These are phyloP conservation scores for Fusarium redolens DNA, from an alignment of 2,329 filamentous ascomycete genomes.

Conservation along the genomic window DNA sequence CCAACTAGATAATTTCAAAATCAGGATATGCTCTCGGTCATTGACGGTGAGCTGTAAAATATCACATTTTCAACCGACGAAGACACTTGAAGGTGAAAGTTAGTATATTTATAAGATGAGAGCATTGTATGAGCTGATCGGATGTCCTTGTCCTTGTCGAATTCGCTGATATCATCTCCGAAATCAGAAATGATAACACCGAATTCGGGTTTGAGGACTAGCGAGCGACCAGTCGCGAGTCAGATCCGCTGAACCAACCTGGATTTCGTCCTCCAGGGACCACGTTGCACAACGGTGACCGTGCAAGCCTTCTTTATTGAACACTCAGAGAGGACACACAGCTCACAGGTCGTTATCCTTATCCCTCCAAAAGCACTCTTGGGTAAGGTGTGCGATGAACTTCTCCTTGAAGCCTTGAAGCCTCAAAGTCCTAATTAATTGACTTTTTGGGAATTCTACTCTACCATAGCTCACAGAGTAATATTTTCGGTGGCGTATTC, in stretches of 20 bases:
- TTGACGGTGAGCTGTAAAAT: rapidly evolving
- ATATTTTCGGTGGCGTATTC: background rate
- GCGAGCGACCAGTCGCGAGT: rapidly evolving
- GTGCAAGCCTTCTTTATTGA: background rate
- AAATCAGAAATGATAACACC: rapidly evolving
- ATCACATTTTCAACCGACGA: rapidly evolving
- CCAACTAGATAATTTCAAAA: rapidly evolving
- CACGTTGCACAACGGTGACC: rapidly evolving
- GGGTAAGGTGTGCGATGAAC: too few relatives aligned
- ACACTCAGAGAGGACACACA: too few relatives aligned
- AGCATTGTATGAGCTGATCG: too few relatives aligned
- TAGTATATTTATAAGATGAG: too few relatives aligned
- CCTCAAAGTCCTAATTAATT: too few relatives aligned
- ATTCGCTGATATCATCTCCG: rapidly evolving
- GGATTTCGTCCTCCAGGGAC: rapidly evolving
- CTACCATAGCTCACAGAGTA: background rate
- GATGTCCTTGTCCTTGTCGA: rapidly evolving
- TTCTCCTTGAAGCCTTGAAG: too few relatives aligned
- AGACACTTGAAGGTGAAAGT: background rate
- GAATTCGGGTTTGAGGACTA: rapidly evolving
- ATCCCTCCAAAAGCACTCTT: too few relatives aligned
- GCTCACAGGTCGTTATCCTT: too few relatives aligned
- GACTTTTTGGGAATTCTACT: background rate
- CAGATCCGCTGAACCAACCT: rapidly evolving
- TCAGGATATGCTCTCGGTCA: rapidly evolving